Base-by-base conservation (phyloP, 2,329 filamentous ascomycete genomes). In the Aspergillus clavatus region DNA sequence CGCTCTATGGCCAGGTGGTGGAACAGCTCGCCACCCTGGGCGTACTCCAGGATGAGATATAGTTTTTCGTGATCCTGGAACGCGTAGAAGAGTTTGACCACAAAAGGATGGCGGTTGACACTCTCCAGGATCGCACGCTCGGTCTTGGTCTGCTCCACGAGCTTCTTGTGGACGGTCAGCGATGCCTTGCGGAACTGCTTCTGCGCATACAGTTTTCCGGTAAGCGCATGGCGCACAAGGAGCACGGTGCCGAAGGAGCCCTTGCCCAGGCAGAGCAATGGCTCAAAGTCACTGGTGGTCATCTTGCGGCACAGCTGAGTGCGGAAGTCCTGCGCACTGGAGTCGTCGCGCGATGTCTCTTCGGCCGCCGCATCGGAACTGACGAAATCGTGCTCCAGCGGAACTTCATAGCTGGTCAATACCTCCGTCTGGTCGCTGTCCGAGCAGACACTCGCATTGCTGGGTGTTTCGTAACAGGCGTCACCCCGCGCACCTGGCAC, bases 161-260 rank as follows among this genome's bases (percentile, higher is more conserved):
- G 80, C 66, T 90, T 89, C 77, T 95, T 96, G 71, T 96, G 90
- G 29, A 98, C 88, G 1, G 90, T 89, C 42, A 98, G 75, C 7
- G 89, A 95, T 0, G 94, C 93, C 72, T 98, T 98, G 67, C 91
- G 93, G 72, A 98, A 93, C 70, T 97, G 91, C 74, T 98, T 98
- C 73, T 98, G 94, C 1, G 93, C 94, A 62, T 90, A 98, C 4
- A 98, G 79, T 35, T 87, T 84, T 33, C 93, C 93, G 2, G 90
- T 96, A 23, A 81, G 73, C 40, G 82, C 82, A 71, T 98, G 91
- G 71, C 90, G 93, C 50, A 98, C 94, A 22, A 98, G 78, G 37
- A 95, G 74, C 8, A 98, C 94, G 0, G 91, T 98, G 27, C 93
- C 93, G 64, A 93, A 98, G 11, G 93, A 89, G 39, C 93, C 93